phyloP scores from a whole-genome alignment of 2,329 filamentous ascomycete genomes.

The Phialemoniopsis sp. region DNA sequence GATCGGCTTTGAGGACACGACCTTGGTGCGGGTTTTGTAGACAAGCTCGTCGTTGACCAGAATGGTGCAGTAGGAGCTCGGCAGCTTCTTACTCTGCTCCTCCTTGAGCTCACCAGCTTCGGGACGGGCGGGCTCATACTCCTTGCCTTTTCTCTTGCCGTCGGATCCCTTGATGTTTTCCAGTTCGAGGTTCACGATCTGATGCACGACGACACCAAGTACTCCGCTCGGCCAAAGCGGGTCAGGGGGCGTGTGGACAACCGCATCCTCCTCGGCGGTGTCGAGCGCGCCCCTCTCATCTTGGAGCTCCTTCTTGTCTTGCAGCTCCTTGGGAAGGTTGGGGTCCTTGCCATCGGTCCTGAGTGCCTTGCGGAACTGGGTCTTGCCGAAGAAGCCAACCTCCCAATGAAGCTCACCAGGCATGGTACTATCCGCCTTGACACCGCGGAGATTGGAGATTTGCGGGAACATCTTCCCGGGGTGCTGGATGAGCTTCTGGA shows the following conservation, averaged over 20 bases:
- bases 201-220: constrained; percentile 81
- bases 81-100: constrained; percentile 74
- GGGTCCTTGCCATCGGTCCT: constrained; percentile 83
- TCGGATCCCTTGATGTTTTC: constrained; percentile 82
- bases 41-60: constrained; percentile 80
- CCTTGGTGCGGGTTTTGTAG: constrained; percentile 93
- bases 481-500: constrained; percentile 93
- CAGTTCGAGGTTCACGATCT: constrained; percentile 93
- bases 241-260: constrained; percentile 86
- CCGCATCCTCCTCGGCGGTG: constrained; percentile 73
- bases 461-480: constrained; percentile 91
- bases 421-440: constrained; percentile 83
- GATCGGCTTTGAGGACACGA: constrained; percentile 89
- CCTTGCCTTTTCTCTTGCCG: constrained; percentile 75
- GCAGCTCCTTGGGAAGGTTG: constrained; percentile 68
- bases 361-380: constrained; percentile 78
- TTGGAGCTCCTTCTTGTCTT: constrained; percentile 72
- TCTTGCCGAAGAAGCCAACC: constrained; percentile 91
- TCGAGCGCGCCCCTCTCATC: constrained; percentile 81
- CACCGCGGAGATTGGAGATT: constrained; percentile 74
- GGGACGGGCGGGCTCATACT: constrained; percentile 83
- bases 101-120: constrained; percentile 81
- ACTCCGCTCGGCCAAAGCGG: constrained; percentile 95
- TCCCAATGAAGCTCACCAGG: constrained; percentile 95
- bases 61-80: constrained; percentile 92